Evolutionary conservation across 768 basidiomycete genomes (phyloP).

Genomic region (Roridomyces roridus): DNA sequence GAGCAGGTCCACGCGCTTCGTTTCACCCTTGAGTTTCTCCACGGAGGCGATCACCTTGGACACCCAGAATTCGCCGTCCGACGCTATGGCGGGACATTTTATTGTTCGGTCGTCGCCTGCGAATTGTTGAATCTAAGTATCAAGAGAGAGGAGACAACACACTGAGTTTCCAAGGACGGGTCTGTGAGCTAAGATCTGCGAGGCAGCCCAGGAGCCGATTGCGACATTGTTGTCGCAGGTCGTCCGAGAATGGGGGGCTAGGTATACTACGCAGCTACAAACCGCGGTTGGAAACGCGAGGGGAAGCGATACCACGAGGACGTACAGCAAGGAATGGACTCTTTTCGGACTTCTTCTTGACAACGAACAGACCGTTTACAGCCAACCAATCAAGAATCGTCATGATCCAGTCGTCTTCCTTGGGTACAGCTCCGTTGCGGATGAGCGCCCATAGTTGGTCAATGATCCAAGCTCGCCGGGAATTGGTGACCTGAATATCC

Average conservation of each 20-base stretch:
- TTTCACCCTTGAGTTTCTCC: constrained; percentile 62
- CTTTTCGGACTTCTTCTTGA: constrained; percentile 77
- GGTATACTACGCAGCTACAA: constrained; percentile 66
- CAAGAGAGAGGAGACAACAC: constrained; percentile 12
- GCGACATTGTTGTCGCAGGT: constrained; percentile 69
- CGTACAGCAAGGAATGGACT: constrained; percentile 64
- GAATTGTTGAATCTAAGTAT: neutral
- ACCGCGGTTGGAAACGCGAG: neutral
- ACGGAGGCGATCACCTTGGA: constrained; percentile 66
- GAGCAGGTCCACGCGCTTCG: constrained; percentile 67
- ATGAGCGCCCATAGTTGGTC: constrained; percentile 85
- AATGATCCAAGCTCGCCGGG: constrained; percentile 79
- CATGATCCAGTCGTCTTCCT: constrained; percentile 79
- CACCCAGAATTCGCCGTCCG: constrained; percentile 83
- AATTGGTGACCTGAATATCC: constrained; percentile 53
- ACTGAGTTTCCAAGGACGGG: constrained; percentile 60
- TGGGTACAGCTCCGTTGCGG: constrained; percentile 80
- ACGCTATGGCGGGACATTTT: constrained; percentile 66
- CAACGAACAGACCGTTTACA: constrained; percentile 80
- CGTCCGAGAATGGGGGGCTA: constrained; percentile 75
- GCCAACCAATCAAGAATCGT: constrained; percentile 81
- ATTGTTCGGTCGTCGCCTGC: constrained; percentile 53
- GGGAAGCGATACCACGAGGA: constrained; percentile 13
- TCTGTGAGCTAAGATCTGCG: constrained; percentile 72
- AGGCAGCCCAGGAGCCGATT: constrained; percentile 74